Base-by-base conservation (phyloP, 2,329 filamentous ascomycete species). In the Claviceps humidiphila region DNA sequence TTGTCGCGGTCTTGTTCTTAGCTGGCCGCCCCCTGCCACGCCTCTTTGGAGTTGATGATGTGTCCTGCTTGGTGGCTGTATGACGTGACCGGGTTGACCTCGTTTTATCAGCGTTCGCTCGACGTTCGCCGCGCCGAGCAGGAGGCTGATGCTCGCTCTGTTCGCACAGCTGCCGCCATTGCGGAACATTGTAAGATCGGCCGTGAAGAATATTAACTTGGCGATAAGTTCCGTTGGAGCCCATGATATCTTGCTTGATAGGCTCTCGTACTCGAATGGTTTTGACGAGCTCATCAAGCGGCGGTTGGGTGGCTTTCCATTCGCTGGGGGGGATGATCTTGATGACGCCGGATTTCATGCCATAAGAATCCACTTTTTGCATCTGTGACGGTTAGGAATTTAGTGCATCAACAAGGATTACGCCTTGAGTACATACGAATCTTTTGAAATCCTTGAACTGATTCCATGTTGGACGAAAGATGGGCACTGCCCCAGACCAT, bases 161-260 rank as follows among this genome's bases (percentile, higher is more conserved):
- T 57, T 96, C 87, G 65, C 90, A 96, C 41, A 97, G 76, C 52
- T 87, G 80, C 59, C 89, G 88, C 93, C 93, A 98, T 68, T 98
- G 90, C 0, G 91, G 91, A 4, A 98, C 75, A 60, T 96, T 98
- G 72, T 98, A 98, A 14, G 89, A 89, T 65, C 93, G 81, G 66
- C 94, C 89, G 69, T 96, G 94, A 62, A 97, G 84, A 54, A 98
- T 90, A 64, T 98, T 98, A 63, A 93, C 88, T 67, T 98, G 93
- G 39, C 91, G 91, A 66, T 96, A 98, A 53, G 88, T 94, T 53
- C 93, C 94, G 64, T 91, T 89, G 50, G 87, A 89, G 43, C 93
- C 93, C 75, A 94, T 91, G 61, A 98, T 98, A 62, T 98, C 93
- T 68, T 98, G 93, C 64, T 89, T 95, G 66, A 98, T 97, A 3